Base-by-base conservation (phyloP, 208 protist species). In the Acanthamoeba quina region DNA sequence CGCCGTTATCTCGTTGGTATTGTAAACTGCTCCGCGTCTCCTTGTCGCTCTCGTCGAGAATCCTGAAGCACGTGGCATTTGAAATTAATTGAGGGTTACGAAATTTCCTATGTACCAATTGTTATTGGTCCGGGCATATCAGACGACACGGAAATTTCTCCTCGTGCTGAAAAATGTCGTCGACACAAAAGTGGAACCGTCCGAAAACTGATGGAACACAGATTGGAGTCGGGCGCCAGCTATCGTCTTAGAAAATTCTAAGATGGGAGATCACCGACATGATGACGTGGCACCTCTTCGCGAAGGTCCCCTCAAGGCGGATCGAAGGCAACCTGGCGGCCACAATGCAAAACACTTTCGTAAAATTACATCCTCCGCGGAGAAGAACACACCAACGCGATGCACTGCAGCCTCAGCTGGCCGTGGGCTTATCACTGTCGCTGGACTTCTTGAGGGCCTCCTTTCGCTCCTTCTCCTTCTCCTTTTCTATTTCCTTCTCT, bases 1-100 rank as follows among this genome's bases (percentile, higher is more conserved):
- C 78, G 49, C 78, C 78, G 78, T 62, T 86, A 86, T 86, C 78
- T 86, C 78, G 78, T 62, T 86, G 78, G 78, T 86, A 62, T 86
- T 86, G 78, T 86, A 86, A 64, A 86, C 52, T 86, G 47, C 52
- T 62, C 70, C 70, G 37, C 31, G 26, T 15, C 70, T 11, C 17
- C 52, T 56, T 19, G 11, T 56, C 52, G 11, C 52, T 56, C 70
- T 21, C 66, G 31, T 41, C 41, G 41, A 47, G n/a, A n/a, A 26
- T 3, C 29, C 13, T 78, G 4, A 5, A 10, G 37, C 70, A 41
- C 70, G 41, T 49, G 70, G 70, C 37, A 1, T 52, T 49, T 52
- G 11, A 49, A 78, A n/a, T 78, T 76, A 76, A 78, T 52, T 78
- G 10, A 78, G 17, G 5, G 2, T 0, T 29, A 34, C 21, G 70